Evolutionary conservation across 2,329 filamentous ascomycete genomes (phyloP), one percentile per base, ranked within the genome.

Genomic region (Cephalotrichum gorgonifer): DNA sequence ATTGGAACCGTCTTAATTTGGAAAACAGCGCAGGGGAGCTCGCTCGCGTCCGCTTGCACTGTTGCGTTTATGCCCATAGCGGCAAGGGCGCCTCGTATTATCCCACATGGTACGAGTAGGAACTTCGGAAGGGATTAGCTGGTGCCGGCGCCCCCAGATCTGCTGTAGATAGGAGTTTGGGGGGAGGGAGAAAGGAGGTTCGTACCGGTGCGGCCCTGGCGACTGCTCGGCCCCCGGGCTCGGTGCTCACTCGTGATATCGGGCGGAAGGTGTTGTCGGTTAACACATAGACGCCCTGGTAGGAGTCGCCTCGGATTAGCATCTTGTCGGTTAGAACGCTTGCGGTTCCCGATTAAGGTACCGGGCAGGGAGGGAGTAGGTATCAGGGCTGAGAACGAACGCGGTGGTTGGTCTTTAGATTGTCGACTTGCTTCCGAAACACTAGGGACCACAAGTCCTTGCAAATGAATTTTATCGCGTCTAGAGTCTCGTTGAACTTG

Each of bases 381-480:
- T 22, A 38, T 38, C n/a, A 14, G 12, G 33, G 35, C 9, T 9
- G 35, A 20, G 11, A 39, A 57, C 74, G 17, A 70, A 88, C 85
- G 58, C 93, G 75, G 64, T 98, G 93, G 62, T 98, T 98, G 8
- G 93, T 98, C 70, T 98, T 98, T 43, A 98, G 75, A 64, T 98
- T 98, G 67, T 98, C 93, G 61, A 98, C 88, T 65, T 97, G 94
- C 69, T 98, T 98, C 63, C 87, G 79, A 67, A 96, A 98, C 15
- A 96, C 79, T 20, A 97, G 75, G 30, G 82, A 89, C 93, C 93
- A 98, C 42, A 98, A 75, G 65, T 98, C 93, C 72, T 98, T 98
- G 78, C 93, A 98, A 45, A 98, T 75, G 62, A 98, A 97, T 65
- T 98, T 98, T 64, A 98, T 98, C 45, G 90, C 86, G 62, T 97